These are phyloP conservation scores for Perkinsus marinus DNA, from an alignment of 169 alveolate genomes.

Conservation along the genomic window DNA sequence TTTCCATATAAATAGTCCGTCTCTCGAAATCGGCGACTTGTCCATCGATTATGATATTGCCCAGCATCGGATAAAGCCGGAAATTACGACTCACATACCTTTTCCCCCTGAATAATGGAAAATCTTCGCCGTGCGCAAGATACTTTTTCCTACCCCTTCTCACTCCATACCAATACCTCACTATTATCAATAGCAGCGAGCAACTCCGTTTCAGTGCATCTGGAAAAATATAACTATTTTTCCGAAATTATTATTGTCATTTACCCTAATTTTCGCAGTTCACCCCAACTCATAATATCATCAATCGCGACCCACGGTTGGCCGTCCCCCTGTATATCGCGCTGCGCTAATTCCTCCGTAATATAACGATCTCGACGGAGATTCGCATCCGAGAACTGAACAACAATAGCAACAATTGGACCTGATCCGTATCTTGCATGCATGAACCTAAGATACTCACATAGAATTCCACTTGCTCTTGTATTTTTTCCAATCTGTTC, in stretches of 20 bases:
- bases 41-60: not conserved
- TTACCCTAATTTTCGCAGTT: not conserved
- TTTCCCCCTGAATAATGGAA: not conserved
- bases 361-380: not conserved
- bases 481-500: not conserved
- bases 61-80: not conserved
- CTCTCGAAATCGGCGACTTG: not conserved
- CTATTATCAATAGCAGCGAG: not conserved
- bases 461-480: not conserved
- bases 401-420: too few relatives aligned
- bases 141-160: not conserved
- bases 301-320: not conserved
- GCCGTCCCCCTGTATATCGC: not conserved
- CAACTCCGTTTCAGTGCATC: not conserved
- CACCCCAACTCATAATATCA: not conserved
- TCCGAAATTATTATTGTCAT: not conserved
- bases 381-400: not conserved
- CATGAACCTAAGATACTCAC: not conserved
- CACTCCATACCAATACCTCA: not conserved
- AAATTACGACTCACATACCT: not conserved
- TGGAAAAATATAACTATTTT: not conserved
- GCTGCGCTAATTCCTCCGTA: not conserved
- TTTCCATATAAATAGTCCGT: not conserved
- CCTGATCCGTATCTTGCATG: not conserved
- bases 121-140: not conserved